Conservation (phyloP, 2,329 filamentous ascomycete species). For the Pseudogymnoascus sp. region DNA sequence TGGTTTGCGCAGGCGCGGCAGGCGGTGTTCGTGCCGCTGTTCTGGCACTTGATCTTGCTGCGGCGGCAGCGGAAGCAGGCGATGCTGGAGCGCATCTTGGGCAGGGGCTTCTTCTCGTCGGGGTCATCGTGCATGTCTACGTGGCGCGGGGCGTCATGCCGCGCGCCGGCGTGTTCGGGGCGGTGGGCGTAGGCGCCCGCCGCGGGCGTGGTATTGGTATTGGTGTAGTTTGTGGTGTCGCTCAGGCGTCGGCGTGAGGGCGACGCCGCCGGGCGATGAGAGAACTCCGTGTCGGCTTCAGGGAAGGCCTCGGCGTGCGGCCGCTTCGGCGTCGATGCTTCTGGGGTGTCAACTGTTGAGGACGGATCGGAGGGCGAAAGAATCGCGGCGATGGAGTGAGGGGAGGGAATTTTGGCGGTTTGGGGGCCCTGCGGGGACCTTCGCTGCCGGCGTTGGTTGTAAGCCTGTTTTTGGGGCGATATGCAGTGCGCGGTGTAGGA, state of each 20-base stretch:
- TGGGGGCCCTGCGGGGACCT: background rate
- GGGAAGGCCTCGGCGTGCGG: constrained; percentile 27
- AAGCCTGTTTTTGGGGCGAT: background rate
- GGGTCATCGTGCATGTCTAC: constrained; percentile 15
- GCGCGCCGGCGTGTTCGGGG: background rate
- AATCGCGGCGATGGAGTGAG: constrained; percentile 29
- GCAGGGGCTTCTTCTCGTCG: constrained; percentile 36
- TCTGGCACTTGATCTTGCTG: constrained; percentile 83
- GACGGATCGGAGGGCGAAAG: constrained; percentile 26
- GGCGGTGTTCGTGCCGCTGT: constrained; percentile 60
- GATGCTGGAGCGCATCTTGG: constrained; percentile 66
- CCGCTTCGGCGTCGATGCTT: constrained; percentile 26
- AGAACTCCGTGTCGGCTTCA: constrained; percentile 18
- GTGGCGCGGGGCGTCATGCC: background rate
- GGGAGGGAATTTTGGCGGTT: constrained; percentile 30
- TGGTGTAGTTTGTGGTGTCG: background rate
- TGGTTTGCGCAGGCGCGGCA: constrained; percentile 69
- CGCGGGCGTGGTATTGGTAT: background rate
- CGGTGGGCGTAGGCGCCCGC: background rate
- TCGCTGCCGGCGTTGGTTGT: background rate
- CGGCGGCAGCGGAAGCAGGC: constrained; percentile 67
- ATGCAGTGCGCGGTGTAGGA: background rate
- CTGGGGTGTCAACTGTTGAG: constrained; percentile 17
- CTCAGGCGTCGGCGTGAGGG: constrained; percentile 5
- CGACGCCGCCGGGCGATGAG: constrained; percentile 24